Percentiles rank a stretch among this genome's conserved stretches.
phyloP scores from a whole-genome alignment of 1,284 basidiomycete genomes.

The Cutaneotrichosporon cutaneum region DNA sequence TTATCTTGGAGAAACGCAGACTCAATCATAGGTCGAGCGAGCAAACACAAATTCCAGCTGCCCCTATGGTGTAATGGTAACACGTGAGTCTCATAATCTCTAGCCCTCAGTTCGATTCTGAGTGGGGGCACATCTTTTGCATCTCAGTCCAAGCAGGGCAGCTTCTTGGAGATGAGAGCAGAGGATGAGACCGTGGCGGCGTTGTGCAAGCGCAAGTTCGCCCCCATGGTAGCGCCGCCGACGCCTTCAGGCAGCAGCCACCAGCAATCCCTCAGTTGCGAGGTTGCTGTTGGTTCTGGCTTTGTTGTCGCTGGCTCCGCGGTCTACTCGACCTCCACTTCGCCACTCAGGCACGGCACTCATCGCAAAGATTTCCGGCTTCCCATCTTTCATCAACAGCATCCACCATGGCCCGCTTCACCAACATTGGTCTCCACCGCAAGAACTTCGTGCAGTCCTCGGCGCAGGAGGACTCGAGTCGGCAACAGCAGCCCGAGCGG shows the following conservation, averaged over 20 bases:
- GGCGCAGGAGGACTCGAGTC: conserved; percentile 36
- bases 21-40: neutral
- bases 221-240: neutral
- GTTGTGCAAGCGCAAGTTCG: neutral
- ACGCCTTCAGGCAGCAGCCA: too few species aligned
- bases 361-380: neutral
- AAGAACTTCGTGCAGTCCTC: conserved; percentile 49
- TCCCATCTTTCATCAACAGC: neutral
- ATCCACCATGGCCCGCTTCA: conserved; percentile 50
- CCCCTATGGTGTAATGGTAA: conserved; percentile 14
- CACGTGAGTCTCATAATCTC: conserved; percentile 14
- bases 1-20: neutral
- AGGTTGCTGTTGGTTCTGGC: too few species aligned
- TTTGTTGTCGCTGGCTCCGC: too few species aligned
- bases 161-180: neutral
- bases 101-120: conserved; percentile 14
- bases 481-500: neutral
- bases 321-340: conserved; percentile 2
- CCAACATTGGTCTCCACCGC: conserved; percentile 51
- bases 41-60: neutral
- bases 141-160: too few species aligned
- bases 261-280: too few species aligned
- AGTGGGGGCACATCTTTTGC: conserved; percentile 9
- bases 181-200: neutral
- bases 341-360: conserved; percentile 1